A percentile compares a stretch with the other conserved stretches of the same genome.
phyloP scores from a whole-genome alignment of 352 stramenopile genomes.

The Phytophthora chlamydospora region DNA sequence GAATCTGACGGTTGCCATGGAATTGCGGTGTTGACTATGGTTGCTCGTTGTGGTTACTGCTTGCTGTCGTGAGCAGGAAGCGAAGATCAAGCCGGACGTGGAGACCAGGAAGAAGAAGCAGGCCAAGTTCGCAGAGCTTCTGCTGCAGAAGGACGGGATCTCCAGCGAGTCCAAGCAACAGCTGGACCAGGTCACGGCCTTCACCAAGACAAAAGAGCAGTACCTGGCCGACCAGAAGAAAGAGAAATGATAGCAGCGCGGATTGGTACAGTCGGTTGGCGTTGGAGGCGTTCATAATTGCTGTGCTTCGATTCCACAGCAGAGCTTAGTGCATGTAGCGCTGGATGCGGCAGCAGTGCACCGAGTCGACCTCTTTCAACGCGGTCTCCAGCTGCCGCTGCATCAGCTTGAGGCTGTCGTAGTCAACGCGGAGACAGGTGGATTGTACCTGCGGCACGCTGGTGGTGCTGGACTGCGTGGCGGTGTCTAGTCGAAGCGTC shows the following conservation, averaged over 20 bases:
- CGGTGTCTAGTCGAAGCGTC: slow-evolving; percentile 68
- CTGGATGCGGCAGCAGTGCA: slow-evolving; percentile 76
- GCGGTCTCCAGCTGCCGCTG: slow-evolving; percentile 70
- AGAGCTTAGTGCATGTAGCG: slow-evolving; percentile 65
- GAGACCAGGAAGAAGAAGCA: slow-evolving; percentile 69
- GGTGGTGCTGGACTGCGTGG: slow-evolving; percentile 21
- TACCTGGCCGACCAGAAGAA: slow-evolving; percentile 34
- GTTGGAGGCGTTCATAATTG: not conserved
- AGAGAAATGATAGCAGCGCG: slow-evolving; percentile 23
- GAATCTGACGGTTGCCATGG: too few relatives aligned
- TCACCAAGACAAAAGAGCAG: slow-evolving; percentile 53
- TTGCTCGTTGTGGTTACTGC: too few relatives aligned
- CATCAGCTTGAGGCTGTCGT: slow-evolving; percentile 64
- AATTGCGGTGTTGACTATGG: too few relatives aligned
- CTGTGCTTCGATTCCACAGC: not conserved
- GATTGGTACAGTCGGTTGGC: not conserved
- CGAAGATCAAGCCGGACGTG: slow-evolving; percentile 65
- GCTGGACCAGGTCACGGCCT: slow-evolving; percentile 80
- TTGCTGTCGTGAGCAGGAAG: slow-evolving; percentile 46
- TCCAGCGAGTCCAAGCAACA: slow-evolving; percentile 75
- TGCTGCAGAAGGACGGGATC: slow-evolving; percentile 56
- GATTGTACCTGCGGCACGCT: slow-evolving; percentile 36
- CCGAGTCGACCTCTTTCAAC: slow-evolving; percentile 71
- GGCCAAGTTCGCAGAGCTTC: slow-evolving; percentile 76
- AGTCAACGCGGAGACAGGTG: slow-evolving; percentile 66